Evolutionary conservation across 1,284 basidiomycete genomes (phyloP).

Genomic region (Trametes sp.): DNA sequence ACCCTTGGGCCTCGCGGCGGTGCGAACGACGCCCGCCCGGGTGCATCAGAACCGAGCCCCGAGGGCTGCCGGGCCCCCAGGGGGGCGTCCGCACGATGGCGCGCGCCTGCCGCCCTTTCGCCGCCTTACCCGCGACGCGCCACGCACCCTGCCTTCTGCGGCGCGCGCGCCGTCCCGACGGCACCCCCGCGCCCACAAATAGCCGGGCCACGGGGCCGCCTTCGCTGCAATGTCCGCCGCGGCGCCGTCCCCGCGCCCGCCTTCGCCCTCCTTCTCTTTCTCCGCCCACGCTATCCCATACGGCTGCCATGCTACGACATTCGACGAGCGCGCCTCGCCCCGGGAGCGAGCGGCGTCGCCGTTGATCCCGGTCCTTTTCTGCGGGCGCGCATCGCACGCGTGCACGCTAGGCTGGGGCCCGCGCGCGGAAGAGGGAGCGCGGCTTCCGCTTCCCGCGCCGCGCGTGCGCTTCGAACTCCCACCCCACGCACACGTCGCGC

Average conservation of each 20-base stretch:
- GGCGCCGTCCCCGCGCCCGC: slow-evolving; percentile 15
- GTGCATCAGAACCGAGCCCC: slow-evolving; percentile 13
- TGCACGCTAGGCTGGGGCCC: not conserved
- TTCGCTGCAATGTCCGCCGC: slow-evolving; percentile 21
- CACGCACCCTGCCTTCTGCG: slow-evolving; percentile 17
- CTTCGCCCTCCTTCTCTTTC: slow-evolving; percentile 4
- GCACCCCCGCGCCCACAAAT: slow-evolving; percentile 23
- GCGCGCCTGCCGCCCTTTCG: slow-evolving; percentile 18
- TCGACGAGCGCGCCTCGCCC: not conserved
- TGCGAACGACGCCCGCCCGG: slow-evolving; percentile 10
- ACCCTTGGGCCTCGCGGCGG: slow-evolving; percentile 15
- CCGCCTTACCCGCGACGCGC: slow-evolving; percentile 29
- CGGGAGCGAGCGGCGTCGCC: not conserved
- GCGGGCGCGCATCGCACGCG: slow-evolving; percentile 16
- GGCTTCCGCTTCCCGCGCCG: not conserved
- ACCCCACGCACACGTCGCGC: not conserved
- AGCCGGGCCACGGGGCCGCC: slow-evolving; percentile 16
- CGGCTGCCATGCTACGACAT: not conserved
- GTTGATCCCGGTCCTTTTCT: slow-evolving; percentile 14
- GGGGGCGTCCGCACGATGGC: not conserved
- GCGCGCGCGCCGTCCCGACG: slow-evolving; percentile 11
- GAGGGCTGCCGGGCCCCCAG: slow-evolving; percentile 5
- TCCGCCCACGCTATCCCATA: not conserved
- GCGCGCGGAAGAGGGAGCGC: not conserved
- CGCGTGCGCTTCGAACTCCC: not conserved